Conservation (phyloP, 441 rosid species). For the Populus trichocarpa region DNA sequence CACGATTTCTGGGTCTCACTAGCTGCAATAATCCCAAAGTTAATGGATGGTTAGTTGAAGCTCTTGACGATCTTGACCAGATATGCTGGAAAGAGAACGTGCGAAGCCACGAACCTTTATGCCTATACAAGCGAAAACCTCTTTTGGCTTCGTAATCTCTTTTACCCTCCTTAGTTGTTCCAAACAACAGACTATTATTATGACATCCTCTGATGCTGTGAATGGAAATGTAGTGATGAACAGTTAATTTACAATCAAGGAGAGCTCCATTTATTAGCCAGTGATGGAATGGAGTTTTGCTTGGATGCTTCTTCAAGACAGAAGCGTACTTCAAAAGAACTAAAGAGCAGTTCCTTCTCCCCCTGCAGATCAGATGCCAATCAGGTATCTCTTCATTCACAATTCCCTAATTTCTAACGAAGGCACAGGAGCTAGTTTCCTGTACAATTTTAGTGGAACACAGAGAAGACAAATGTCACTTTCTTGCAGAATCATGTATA, state of each 20-base stretch:
- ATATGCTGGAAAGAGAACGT: slow-evolving; percentile 68
- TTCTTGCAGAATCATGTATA: not conserved
- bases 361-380: slow-evolving; percentile 65
- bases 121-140: slow-evolving; percentile 66
- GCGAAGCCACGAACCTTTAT: slow-evolving; percentile 37
- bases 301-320: slow-evolving; percentile 62
- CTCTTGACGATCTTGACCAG: slow-evolving; percentile 42
- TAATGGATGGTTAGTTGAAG: slow-evolving; percentile 56
- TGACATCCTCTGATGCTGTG: not conserved
- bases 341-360: slow-evolving; percentile 49
- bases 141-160: slow-evolving; percentile 41
- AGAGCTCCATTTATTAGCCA: slow-evolving; percentile 46
- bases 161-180: slow-evolving; percentile 7
- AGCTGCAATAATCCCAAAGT: slow-evolving; percentile 69
- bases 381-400: slow-evolving; percentile 46
- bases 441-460: no score
- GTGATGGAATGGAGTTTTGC: slow-evolving; percentile 56
- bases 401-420: not conserved
- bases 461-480: not conserved
- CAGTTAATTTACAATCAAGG: slow-evolving; percentile 39
- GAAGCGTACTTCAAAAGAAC: slow-evolving; percentile 65
- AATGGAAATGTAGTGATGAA: slow-evolving; percentile 44
- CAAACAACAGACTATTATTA: not conserved
- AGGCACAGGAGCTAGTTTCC: not conserved
- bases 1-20: slow-evolving; percentile 46